Percentiles rank a stretch among this genome's conserved stretches.
Conservation (phyloP, 1,284 basidiomycete genomes). For the Agroathelia rolfsii region DNA sequence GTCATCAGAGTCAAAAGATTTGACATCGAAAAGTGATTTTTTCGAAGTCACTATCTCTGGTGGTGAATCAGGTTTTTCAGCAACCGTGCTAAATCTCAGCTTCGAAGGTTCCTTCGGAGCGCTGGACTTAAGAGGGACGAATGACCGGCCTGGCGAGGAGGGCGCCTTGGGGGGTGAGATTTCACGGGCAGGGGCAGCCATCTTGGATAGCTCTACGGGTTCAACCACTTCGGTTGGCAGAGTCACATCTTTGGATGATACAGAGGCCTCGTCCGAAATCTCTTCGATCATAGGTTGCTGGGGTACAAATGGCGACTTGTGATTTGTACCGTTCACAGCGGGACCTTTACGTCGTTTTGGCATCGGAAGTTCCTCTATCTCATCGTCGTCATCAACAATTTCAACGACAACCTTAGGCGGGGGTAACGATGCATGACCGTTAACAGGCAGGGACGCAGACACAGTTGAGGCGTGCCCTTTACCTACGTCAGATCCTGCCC, state of each 20-base stretch:
- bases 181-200: slow-evolving; percentile 10
- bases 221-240: slow-evolving; percentile 32
- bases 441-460: slow-evolving; percentile 14
- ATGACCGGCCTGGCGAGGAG: slow-evolving; percentile 15
- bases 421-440: slow-evolving; percentile 14
- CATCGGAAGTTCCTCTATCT: no score
- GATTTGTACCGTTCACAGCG: slow-evolving; percentile 6
- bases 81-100: slow-evolving; percentile 52
- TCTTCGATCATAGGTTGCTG: no score
- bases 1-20: no score
- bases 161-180: slow-evolving; percentile 15
- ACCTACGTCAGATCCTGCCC: slow-evolving; percentile 9
- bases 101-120: slow-evolving; percentile 65
- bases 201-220: slow-evolving; percentile 19
- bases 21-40: no score
- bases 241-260: slow-evolving; percentile 13
- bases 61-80: no score
- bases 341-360: slow-evolving; percentile 31
- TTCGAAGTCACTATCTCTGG: no score
- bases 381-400: slow-evolving; percentile 21
- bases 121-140: slow-evolving; percentile 32
- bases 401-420: slow-evolving; percentile 16
- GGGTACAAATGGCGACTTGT: slow-evolving; percentile 1
- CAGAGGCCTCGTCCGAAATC: slow-evolving; percentile 9
- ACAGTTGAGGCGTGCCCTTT: slow-evolving; percentile 3